Evolutionary conservation across 306 rosid species (phyloP).

Genomic region (Hylodesmum podocarpum): DNA sequence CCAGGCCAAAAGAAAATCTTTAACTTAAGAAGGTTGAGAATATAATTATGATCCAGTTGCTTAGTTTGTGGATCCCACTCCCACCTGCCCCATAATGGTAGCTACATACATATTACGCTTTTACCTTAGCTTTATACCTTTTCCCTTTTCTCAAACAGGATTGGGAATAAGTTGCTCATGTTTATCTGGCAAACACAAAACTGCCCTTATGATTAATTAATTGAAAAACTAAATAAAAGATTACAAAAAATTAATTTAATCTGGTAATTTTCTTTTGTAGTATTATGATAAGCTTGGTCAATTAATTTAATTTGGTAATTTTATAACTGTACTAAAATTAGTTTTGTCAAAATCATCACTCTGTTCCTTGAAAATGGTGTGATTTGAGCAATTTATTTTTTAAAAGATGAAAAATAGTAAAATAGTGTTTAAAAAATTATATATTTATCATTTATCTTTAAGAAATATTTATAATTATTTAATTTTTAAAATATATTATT

Average conservation of each 20-base stretch:
- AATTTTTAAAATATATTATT: too few relatives aligned
- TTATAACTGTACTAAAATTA: background rate
- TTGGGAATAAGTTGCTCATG: conserved; percentile 29
- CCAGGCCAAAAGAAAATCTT: conserved; percentile 30
- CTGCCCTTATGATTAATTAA: conserved; percentile 9
- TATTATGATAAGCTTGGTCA: too few relatives aligned
- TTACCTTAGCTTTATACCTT: conserved; percentile 35
- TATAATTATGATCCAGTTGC: conserved; percentile 54
- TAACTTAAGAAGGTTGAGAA: conserved; percentile 46
- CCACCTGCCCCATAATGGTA: conserved; percentile 41
- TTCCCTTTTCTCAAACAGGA: conserved; percentile 26
- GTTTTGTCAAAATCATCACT: too few relatives aligned
- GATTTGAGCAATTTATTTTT: too few relatives aligned
- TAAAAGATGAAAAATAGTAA: too few relatives aligned
- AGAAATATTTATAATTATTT: too few relatives aligned
- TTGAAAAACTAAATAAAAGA: background rate
- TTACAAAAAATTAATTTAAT: background rate
- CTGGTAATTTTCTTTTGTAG: background rate
- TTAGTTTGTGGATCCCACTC: conserved; percentile 48
- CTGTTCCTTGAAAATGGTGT: too few relatives aligned
- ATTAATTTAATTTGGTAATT: background rate
- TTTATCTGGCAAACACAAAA: conserved; percentile 24
- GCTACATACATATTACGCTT: conserved; percentile 32
- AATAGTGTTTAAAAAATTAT: too few relatives aligned
- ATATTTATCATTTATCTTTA: too few relatives aligned